These are phyloP conservation scores for Cystoderma amianthinum DNA, from an alignment of 768 basidiomycete species.

Conservation along the genomic window DNA sequence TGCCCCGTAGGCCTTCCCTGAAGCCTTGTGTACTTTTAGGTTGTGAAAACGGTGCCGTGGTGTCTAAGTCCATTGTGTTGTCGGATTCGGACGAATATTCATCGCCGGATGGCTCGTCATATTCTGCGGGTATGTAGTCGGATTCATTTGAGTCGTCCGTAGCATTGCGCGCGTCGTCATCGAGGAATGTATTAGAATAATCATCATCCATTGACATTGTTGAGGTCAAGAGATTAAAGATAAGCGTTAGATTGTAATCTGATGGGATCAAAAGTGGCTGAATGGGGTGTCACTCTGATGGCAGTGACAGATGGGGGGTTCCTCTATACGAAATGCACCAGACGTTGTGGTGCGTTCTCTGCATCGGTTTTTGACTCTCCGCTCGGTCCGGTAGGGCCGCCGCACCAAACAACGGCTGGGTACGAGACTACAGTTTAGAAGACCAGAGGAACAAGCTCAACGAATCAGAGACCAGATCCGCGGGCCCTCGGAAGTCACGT, in stretches of 20 bases:
- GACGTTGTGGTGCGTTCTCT: conserved; percentile 3
- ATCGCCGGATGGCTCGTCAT: background rate
- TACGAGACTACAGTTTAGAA: conserved; percentile 2
- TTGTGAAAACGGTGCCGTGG: too few relatives aligned
- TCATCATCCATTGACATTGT: background rate
- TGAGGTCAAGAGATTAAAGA: background rate
- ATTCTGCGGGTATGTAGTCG: background rate
- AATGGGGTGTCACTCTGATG: background rate
- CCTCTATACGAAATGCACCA: conserved; percentile 6
- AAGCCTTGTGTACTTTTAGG: background rate
- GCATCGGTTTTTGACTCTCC: background rate
- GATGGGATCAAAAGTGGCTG: background rate
- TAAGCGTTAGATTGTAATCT: background rate
- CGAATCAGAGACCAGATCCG: too few relatives aligned
- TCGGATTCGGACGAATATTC: background rate
- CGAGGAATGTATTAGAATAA: background rate
- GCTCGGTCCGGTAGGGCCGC: conserved; percentile 1
- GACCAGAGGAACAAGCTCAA: too few relatives aligned
- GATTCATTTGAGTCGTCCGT: background rate
- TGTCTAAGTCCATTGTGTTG: background rate
- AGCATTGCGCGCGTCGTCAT: background rate
- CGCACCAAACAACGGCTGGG: conserved; percentile 1
- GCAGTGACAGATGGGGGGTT: conserved; percentile 2
- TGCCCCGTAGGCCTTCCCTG: background rate
- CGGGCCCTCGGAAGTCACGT: too few relatives aligned